Percentiles rank a stretch among this genome's conserved stretches.
Conservation (phyloP, 805 yeast genomes). For the Candida maris region DNA sequence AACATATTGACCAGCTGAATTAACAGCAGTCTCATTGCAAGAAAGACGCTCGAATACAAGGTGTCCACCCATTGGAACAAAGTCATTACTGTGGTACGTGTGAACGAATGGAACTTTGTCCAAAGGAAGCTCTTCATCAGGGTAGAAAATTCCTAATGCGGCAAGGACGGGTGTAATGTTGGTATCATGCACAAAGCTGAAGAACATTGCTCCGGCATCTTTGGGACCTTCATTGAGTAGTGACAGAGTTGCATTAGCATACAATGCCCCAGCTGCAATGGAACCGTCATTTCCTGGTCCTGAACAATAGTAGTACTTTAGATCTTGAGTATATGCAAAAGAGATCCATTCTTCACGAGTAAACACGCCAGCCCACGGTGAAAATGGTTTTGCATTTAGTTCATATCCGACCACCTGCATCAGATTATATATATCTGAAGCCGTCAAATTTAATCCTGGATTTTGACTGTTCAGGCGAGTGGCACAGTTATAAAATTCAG, state of each 20-base stretch:
- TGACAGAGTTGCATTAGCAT: slow-evolving; percentile 41
- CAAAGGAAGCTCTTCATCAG: slow-evolving; percentile 34
- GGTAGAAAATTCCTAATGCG: slow-evolving; percentile 43
- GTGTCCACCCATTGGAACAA: slow-evolving; percentile 52
- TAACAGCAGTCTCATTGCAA: slow-evolving; percentile 8
- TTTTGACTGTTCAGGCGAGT: slow-evolving; percentile 49
- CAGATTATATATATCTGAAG: slow-evolving; percentile 45
- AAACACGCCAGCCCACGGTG: slow-evolving; percentile 62
- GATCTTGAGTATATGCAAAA: slow-evolving; percentile 54
- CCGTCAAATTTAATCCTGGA: slow-evolving; percentile 47
- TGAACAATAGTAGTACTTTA: slow-evolving; percentile 51
- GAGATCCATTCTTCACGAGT: slow-evolving; percentile 62
- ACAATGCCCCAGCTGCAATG: slow-evolving; percentile 53
- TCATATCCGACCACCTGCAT: slow-evolving; percentile 69
- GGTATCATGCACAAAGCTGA: slow-evolving; percentile 45
- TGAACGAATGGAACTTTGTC: slow-evolving; percentile 44
- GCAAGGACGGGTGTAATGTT: slow-evolving; percentile 49
- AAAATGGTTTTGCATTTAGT: slow-evolving; percentile 59
- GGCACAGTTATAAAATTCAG: slow-evolving; percentile 46
- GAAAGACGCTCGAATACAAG: slow-evolving; percentile 36
- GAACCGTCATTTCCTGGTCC: slow-evolving; percentile 60
- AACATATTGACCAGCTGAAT: slow-evolving; percentile 14
- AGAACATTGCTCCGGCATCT: slow-evolving; percentile 7
- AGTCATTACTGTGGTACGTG: slow-evolving; percentile 44
- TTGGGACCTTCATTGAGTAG: slow-evolving; percentile 28